These are phyloP conservation scores for Ministeria vibrans DNA, from an alignment of 78 protist species.

Conservation along the genomic window DNA sequence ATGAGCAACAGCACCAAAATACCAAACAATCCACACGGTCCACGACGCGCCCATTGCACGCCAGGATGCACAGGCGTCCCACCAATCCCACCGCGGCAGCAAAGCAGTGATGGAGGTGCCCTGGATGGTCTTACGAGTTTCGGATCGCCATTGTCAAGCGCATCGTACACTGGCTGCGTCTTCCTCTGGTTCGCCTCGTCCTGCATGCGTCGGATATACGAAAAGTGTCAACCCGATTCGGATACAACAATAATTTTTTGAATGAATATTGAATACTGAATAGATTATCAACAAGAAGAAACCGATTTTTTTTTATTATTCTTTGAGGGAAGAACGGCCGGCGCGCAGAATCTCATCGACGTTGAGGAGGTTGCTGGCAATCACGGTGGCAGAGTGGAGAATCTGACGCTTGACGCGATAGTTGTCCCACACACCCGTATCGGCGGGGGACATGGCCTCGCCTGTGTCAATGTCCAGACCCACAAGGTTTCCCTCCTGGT, in stretches of 20 bases:
- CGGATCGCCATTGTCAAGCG: neutral
- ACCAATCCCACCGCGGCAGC: too few species aligned
- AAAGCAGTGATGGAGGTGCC: too few species aligned
- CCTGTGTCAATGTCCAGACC: conserved; percentile 95
- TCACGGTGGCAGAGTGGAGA: conserved; percentile 65
- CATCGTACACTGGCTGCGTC: neutral
- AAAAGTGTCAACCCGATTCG: too few species aligned
- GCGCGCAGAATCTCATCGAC: conserved; percentile 98
- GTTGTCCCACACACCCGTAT: conserved; percentile 94
- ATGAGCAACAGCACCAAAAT: too few species aligned
- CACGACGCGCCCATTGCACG: too few species aligned
- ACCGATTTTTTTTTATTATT: neutral
- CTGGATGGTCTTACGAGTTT: neutral
- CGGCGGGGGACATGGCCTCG: conserved; percentile 76
- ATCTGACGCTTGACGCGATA: conserved; percentile 89
- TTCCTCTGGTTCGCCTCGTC: neutral
- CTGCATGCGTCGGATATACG: too few species aligned
- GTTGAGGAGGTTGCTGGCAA: conserved; percentile 88
- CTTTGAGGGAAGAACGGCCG: conserved; percentile 58
- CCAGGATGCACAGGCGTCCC: too few species aligned
- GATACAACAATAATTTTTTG: too few species aligned
- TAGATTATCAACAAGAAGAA: neutral
- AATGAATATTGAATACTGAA: neutral
- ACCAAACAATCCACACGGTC: too few species aligned
- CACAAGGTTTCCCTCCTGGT: conserved; percentile 50